phyloP scores from a whole-genome alignment of 176 grass and related monocot genomes.

The Carex pumila region DNA sequence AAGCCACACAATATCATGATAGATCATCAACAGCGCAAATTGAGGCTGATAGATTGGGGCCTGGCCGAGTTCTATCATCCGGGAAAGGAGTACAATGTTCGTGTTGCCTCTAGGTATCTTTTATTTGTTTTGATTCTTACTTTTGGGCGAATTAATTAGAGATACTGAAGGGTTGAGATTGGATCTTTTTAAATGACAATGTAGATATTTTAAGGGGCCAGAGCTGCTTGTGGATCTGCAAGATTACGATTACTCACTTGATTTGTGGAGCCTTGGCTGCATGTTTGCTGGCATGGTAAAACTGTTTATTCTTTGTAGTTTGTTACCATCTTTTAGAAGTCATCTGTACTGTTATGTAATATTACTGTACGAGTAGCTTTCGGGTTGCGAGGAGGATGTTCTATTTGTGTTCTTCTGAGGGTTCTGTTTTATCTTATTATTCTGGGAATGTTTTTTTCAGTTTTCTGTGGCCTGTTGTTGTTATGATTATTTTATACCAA shows the following conservation, averaged over 20 bases:
- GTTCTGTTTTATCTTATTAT: neutral
- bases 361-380: neutral
- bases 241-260: conserved; percentile 98
- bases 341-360: neutral
- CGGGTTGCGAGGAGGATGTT: neutral
- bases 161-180: neutral
- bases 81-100: conserved; percentile 84
- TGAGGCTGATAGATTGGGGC: conserved; percentile 97
- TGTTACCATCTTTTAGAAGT: conserved; percentile 5
- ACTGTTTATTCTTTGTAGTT: neutral
- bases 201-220: conserved; percentile 57
- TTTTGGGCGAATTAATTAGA: neutral
- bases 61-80: conserved; percentile 97
- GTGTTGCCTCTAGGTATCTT: conserved; percentile 88
- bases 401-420: neutral
- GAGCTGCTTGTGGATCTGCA: conserved; percentile 93
- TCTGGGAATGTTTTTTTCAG: neutral
- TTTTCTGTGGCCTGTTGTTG: neutral
- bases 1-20: conserved; percentile 99
- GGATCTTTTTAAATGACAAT: neutral
- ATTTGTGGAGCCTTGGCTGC: conserved; percentile 99
- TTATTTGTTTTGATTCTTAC: neutral
- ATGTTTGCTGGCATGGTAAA: conserved; percentile 96
- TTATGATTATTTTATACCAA: neutral
- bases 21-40: conserved; percentile 74